Evolutionary conservation across 306 rosid genomes (phyloP), one percentile per base, ranked within the genome.

Genomic region (Citrullus colocynthis): DNA sequence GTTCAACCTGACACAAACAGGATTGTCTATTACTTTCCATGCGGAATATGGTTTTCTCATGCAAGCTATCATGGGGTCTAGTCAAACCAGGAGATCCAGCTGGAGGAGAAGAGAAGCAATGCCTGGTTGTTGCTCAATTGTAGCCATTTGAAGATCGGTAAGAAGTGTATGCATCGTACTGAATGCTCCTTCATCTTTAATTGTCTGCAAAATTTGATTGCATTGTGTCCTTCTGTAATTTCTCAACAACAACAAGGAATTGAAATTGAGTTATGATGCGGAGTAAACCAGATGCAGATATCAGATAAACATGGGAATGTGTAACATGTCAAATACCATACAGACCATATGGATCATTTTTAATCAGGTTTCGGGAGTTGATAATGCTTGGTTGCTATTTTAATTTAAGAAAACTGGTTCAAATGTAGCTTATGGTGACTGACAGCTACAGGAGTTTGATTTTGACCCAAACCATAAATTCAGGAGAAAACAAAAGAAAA

Each of bases 91-190:
- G 79, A 92, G 98, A 90, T 94, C 98, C 81, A 94, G 91, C 88
- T 94, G 98, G 81, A 94, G 93, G 80, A 94, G 93, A 82, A 94
- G 98, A 75, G 91, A 85, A 44, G 96, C 93, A 65, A 88, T 80
- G 61, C 90, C 84, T 74, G 87, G 87, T 80, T 88, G 91, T 71
- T 92, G 93, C 75, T 90, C 97, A 87, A 88, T 88, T n/a, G 96
- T 93, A 80, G 98, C 96, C 95, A 86, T 92, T 86, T 90, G 97
- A 82, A 94, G 98, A 85, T 92, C 82, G 48, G 87, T 93, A 44
- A 94, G 93, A 88, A 94, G 88, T 4, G 92, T 89, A 77, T 92
- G 98, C 97, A 92, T 90, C 62, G 91, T 85, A 81, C 98, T 92
- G 78, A 92, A 90, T 76, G 93, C 90, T 80, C 95, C 95, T 83